Base-by-base conservation (phyloP, 2,329 filamentous ascomycete species). In the Aspergillus sp. region DNA sequence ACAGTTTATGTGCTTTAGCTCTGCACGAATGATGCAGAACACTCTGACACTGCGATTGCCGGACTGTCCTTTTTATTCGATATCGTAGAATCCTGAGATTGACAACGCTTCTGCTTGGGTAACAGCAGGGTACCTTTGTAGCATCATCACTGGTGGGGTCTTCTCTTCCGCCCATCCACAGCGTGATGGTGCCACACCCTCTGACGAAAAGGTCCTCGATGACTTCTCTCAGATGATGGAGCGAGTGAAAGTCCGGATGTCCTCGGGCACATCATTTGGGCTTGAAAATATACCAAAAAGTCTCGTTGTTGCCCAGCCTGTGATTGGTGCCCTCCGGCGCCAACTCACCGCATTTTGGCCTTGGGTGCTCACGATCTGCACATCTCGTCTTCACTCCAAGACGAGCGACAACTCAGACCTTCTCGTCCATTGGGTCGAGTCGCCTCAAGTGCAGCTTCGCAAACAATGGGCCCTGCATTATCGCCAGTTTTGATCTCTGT, bases 301-400 rank as follows among this genome's bases (percentile, higher is more conserved):
- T 24, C 41, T 46, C 22, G 44, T 40, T 42, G 24, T 54, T 42
- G 45, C 17, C 44, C 24, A 17, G 22, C 41, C 41, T 27, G 30
- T 60, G 58, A 60, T 60, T 60, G 58, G 58, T 58, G 55, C 55
- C 55, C 47, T 54, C 58, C 40, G 44, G 44, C 54, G 55, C 55
- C 58, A 58, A 48, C 56, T 60, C 58, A 60, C 58, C 58, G 58
- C 58, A 60, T 58, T 60, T 60, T 60, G 37, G 27, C 48, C 44
- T 40, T 47, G 40, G 41, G 46, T 41, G 52, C 46, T 54, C 45
- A 37, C 30, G 37, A 51, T 50, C 47, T 50, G 54, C 46, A 46
- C 24, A 5, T 40, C 33, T 39, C 27, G 30, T 53, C 40, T 19
- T 48, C 45, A 19, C 22, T 48, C 45, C 20, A 34, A 11, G 34